Evolutionary conservation across 495 filamentous ascomycete species (phyloP).

Genomic region (Letharia lupina): DNA sequence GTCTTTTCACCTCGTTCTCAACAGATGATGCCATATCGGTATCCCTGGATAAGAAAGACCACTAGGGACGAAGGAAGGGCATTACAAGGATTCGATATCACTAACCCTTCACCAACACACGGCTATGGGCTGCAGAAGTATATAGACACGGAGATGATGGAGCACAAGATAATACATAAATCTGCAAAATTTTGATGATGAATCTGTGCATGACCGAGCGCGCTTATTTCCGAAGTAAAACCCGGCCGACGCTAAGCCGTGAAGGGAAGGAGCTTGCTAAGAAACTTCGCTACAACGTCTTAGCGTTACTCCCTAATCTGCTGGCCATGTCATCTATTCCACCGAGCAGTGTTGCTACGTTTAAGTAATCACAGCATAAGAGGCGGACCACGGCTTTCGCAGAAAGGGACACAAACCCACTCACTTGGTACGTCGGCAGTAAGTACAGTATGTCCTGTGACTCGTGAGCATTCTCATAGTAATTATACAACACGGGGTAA

Average conservation of each 20-base stretch:
- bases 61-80: neutral
- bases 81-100: neutral
- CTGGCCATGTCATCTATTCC: neutral
- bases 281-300: neutral
- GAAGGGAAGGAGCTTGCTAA: neutral
- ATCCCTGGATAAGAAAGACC: neutral
- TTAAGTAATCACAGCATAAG: no score
- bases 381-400: no score
- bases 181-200: neutral
- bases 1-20: neutral
- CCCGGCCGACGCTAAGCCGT: neutral
- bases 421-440: no score
- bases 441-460: no score
- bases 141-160: neutral
- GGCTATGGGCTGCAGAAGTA: neutral
- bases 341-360: neutral
- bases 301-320: neutral
- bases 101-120: neutral
- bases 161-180: neutral
- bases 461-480: no score
- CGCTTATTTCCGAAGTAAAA: neutral
- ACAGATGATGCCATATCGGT: neutral
- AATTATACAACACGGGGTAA: no score
- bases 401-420: no score
- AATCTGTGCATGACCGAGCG: neutral